phyloP scores from a whole-genome alignment of 2,329 filamentous ascomycete genomes.

The Colletotrichum filicis region DNA sequence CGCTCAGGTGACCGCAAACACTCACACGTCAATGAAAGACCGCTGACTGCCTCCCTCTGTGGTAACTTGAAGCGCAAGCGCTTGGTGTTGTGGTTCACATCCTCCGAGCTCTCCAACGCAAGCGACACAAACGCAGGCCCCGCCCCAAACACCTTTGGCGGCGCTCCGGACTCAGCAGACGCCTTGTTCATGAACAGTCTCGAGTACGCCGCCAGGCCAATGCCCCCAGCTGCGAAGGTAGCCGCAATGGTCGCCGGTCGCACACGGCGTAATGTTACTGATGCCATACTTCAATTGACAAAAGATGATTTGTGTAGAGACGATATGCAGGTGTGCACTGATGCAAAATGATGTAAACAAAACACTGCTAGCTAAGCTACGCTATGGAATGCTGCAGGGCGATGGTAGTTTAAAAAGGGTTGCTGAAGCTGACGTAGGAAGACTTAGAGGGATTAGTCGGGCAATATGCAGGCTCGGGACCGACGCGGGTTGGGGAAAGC shows the following conservation, averaged over 20 bases:
- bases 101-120: conserved; percentile 80
- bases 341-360: neutral
- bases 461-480: neutral
- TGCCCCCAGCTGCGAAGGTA: conserved; percentile 33
- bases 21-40: conserved; percentile 84
- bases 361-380: neutral
- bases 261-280: conserved; percentile 16
- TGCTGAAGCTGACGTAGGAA: neutral
- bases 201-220: conserved; percentile 33
- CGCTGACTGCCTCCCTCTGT: conserved; percentile 85
- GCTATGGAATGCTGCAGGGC: neutral
- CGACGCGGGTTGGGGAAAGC: conserved; percentile 7
- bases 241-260: conserved; percentile 40
- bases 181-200: conserved; percentile 39
- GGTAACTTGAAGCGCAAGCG: conserved; percentile 88
- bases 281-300: conserved; percentile 11
- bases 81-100: conserved; percentile 95
- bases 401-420: neutral
- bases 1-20: conserved; percentile 77
- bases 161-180: conserved; percentile 9
- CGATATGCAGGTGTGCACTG: neutral
- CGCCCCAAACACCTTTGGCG: conserved; percentile 43
- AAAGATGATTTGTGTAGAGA: neutral
- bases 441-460: neutral
- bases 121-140: conserved; percentile 75